phyloP scores from a whole-genome alignment of 768 basidiomycete genomes.

The Leucogyrophana mollusca region DNA sequence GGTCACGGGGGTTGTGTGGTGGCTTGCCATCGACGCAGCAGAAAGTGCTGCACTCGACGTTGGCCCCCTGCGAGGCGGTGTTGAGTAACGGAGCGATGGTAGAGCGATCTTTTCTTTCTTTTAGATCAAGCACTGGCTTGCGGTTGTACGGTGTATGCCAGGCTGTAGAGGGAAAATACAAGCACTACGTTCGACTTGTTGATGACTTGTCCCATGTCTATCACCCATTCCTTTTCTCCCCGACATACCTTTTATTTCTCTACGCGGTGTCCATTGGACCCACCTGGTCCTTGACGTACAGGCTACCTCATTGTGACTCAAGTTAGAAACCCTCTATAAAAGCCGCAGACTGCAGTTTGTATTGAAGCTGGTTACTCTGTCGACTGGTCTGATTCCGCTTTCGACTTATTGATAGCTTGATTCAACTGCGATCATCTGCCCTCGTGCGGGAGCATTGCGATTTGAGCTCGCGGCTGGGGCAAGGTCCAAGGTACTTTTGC shows the following conservation, averaged over 20 bases:
- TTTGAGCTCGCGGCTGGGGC: background rate
- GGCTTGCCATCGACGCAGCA: constrained; percentile 42
- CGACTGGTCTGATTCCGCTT: no score
- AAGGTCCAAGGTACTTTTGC: no score
- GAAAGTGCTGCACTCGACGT: constrained; percentile 47
- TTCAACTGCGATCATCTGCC: background rate
- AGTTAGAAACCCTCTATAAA: no score
- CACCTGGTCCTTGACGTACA: no score
- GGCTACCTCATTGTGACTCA: no score
- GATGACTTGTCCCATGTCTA: no score
- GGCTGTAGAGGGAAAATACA: background rate
- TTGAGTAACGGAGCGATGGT: constrained; percentile 67
- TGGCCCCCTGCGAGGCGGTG: constrained; percentile 30
- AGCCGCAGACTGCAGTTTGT: no score
- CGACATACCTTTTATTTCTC: no score
- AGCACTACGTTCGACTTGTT: no score
- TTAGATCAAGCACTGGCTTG: background rate
- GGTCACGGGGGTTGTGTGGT: background rate
- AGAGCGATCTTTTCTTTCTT: constrained; percentile 34
- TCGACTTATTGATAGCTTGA: background rate
- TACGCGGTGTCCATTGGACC: no score
- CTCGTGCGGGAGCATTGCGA: background rate
- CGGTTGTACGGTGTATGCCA: background rate
- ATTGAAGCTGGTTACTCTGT: no score
- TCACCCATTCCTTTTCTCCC: no score